Evolutionary conservation across 352 stramenopile species (phyloP), one percentile per base, ranked within the genome.

Genomic region (Phytophthora vignae): DNA sequence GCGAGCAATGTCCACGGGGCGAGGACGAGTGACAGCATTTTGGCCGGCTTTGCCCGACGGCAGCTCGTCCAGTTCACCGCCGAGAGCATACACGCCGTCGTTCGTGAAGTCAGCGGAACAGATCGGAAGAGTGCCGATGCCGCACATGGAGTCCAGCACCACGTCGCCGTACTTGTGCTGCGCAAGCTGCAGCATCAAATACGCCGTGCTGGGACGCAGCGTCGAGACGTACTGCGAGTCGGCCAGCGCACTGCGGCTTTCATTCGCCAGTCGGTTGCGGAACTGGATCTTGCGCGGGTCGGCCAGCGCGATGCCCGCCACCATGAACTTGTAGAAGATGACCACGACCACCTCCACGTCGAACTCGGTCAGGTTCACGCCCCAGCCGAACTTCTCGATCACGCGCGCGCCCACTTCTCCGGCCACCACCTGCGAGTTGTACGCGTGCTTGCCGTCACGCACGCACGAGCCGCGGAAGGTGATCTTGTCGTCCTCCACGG

Each of bases 91-190:
- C 10, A 93, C 78, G 22, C 64, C 53, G 52, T 90, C 82, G 2
- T 79, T 68, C 5, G 81, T 77, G 61, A 89, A 86, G 22, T 82
- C 71, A 11, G 82, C 76, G 10, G 72, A 70, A 67, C 82, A 93
- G 42, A 92, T 84, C 8, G 88, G 88, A 46, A 95, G 88, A 22
- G 88, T 94, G 2, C 88, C 88, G 12, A 95, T 85, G 33, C 88
- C 88, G 36, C 88, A 95, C 88, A 95, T 95, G 10, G 86, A 90
- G 59, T 95, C 88, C 19, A 93, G 61, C n/a, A 93, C 63, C 6
- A 94, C 52, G 38, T 95, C 86, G n/a, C 88, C 88, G 7, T 70
- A 58, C 11, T 81, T 58, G 57, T 84, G 87, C 40, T 88, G 29
- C 0, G 82, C 86, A 17, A 95, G 75, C 55, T 90, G 81, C 33